Evolutionary conservation across 2,329 filamentous ascomycete genomes (phyloP).

Genomic region (Diplodia scrobiculata): DNA sequence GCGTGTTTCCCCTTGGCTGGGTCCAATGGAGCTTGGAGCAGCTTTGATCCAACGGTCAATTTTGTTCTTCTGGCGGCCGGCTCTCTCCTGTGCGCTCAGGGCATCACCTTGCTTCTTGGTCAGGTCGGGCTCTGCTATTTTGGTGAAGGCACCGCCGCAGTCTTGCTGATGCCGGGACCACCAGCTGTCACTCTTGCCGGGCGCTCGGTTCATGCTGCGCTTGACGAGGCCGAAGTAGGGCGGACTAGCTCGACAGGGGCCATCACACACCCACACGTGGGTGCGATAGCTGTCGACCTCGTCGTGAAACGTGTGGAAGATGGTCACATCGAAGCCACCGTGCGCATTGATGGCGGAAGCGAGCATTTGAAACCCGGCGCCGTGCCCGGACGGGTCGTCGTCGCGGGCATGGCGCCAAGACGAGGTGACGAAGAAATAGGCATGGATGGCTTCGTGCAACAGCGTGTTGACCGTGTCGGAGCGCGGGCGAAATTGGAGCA

Average conservation of each 20-base stretch:
- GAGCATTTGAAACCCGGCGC: conserved; percentile 47
- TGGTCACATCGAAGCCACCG: conserved; percentile 46
- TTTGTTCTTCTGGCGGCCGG: conserved; percentile 51
- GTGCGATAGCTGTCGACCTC: conserved; percentile 52
- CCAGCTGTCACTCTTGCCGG: conserved; percentile 49
- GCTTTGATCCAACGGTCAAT: conserved; percentile 46
- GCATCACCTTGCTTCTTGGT: conserved; percentile 47
- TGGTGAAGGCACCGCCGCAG: conserved; percentile 48
- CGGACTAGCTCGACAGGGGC: conserved; percentile 43
- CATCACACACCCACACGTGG: conserved; percentile 51
- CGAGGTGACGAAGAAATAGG: conserved; percentile 52
- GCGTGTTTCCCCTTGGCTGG: conserved; percentile 24
- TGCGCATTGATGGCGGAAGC: conserved; percentile 52
- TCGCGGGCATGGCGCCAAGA: conserved; percentile 48
- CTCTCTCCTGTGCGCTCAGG: conserved; percentile 46
- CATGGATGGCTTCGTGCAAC: conserved; percentile 50
- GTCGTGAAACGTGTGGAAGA: conserved; percentile 52
- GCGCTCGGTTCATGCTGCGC: conserved; percentile 51
- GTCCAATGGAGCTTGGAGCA: conserved; percentile 29
- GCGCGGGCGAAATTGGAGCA: conserved; percentile 50
- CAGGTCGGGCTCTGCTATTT: conserved; percentile 47
- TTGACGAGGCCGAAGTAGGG: conserved; percentile 52
- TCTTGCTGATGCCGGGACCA: conserved; percentile 46
- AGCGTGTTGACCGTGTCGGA: conserved; percentile 50
- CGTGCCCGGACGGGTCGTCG: conserved; percentile 50